phyloP scores from a whole-genome alignment of 1,139 yeast genomes.

The Candida sanyaensis region DNA sequence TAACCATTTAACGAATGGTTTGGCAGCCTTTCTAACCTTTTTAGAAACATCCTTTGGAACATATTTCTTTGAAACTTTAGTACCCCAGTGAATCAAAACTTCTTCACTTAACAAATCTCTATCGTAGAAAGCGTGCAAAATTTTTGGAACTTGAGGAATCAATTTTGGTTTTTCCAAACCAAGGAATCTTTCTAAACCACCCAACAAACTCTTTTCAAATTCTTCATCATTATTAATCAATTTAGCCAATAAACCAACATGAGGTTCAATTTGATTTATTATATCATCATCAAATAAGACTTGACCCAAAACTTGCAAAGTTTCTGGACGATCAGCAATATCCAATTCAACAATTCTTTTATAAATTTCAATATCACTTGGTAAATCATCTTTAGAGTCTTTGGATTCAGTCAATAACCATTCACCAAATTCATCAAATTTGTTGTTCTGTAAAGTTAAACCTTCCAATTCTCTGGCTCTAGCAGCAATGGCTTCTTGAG shows the following conservation, averaged over 20 bases:
- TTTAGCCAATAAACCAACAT: slow-evolving; percentile 80
- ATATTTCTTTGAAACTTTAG: slow-evolving; percentile 89
- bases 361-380: slow-evolving; percentile 86
- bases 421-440: slow-evolving; percentile 80
- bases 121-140: slow-evolving; percentile 79
- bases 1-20: slow-evolving; percentile 93
- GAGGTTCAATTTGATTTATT: slow-evolving; percentile 69
- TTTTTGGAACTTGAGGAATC: slow-evolving; percentile 74
- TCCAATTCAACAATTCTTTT: slow-evolving; percentile 85
- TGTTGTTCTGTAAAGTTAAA: slow-evolving; percentile 43
- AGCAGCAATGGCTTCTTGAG: slow-evolving; percentile 93
- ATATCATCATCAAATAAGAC: slow-evolving; percentile 81
- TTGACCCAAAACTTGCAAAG: slow-evolving; percentile 92
- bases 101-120: slow-evolving; percentile 85
- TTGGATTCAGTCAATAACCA: slow-evolving; percentile 69
- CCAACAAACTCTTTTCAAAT: slow-evolving; percentile 86
- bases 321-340: slow-evolving; percentile 69
- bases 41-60: slow-evolving; percentile 91
- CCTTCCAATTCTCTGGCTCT: slow-evolving; percentile 89
- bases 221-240: slow-evolving; percentile 62
- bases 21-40: slow-evolving; percentile 95
- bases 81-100: slow-evolving; percentile 79
- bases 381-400: slow-evolving; percentile 59
- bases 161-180: slow-evolving; percentile 83
- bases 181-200: slow-evolving; percentile 92